These are phyloP conservation scores for Umbellularia californica DNA, from an alignment of 164 flowering plant species.

Conservation along the genomic window DNA sequence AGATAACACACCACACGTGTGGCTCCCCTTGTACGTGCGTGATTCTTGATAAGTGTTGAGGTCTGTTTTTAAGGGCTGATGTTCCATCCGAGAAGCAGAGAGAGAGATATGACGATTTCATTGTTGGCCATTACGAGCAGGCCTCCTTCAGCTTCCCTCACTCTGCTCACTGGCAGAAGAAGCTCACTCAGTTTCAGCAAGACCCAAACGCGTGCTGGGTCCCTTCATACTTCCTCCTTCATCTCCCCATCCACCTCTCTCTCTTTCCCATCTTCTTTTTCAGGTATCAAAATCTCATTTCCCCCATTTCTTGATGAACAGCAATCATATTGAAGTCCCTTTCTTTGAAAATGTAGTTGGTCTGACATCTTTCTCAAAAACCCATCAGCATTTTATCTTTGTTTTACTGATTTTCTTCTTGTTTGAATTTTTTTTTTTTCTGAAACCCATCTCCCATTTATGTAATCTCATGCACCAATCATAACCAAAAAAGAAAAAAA, in stretches of 20 bases:
- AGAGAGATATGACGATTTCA: not conserved
- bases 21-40: too few relatives aligned
- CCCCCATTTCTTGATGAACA: not conserved
- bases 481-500: too few relatives aligned
- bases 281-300: not conserved
- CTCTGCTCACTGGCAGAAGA: slow-evolving; percentile 3
- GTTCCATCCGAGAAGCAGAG: not conserved
- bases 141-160: slow-evolving; percentile 4
- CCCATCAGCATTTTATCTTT: not conserved
- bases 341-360: not conserved
- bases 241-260: slow-evolving; percentile 1
- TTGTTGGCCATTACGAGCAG: not conserved
- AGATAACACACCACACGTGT: too few relatives aligned
- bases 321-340: not conserved
- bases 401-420: not conserved
- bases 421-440: not conserved
- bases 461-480: too few relatives aligned
- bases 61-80: not conserved
- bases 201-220: not conserved
- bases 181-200: not conserved
- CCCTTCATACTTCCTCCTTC: not conserved
- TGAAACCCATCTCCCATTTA: too few relatives aligned
- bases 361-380: too few relatives aligned
- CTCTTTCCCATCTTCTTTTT: slow-evolving; percentile 1
- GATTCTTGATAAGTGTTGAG: too few relatives aligned